Percentiles rank a stretch among this genome's conserved stretches.
Evolutionary conservation across 805 yeast genomes (phyloP).

Genomic region (Candida nanaspora): DNA sequence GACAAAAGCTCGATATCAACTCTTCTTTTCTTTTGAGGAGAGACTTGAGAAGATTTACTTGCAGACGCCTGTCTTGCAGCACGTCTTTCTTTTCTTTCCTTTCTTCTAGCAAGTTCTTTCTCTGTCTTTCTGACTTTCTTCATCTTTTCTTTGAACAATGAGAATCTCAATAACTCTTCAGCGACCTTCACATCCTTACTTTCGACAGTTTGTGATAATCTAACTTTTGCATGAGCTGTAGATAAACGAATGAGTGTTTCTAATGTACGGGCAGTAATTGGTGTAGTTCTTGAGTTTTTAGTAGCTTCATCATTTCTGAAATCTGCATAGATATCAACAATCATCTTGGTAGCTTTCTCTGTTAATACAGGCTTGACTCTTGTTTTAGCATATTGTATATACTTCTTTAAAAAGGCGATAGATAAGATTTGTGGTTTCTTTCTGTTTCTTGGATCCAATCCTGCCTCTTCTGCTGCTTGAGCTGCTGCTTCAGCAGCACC

Average conservation of each 20-base stretch:
- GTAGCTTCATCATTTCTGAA: slow-evolving; percentile 68
- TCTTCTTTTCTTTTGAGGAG: background rate
- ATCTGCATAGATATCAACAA: slow-evolving; percentile 72
- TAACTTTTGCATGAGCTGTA: slow-evolving; percentile 95
- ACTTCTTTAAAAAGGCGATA: slow-evolving; percentile 83
- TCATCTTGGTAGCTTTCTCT: slow-evolving; percentile 67
- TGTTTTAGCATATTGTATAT: slow-evolving; percentile 88
- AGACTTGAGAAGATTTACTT: background rate
- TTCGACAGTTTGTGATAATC: slow-evolving; percentile 71
- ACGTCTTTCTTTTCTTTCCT: slow-evolving; percentile 32
- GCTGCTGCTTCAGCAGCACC: slow-evolving; percentile 50
- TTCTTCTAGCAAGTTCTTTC: slow-evolving; percentile 22
- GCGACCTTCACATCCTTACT: slow-evolving; percentile 80
- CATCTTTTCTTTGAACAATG: slow-evolving; percentile 65
- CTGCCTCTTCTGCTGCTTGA: background rate
- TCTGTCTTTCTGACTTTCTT: slow-evolving; percentile 21
- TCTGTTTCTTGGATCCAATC: background rate
- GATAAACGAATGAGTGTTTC: slow-evolving; percentile 92
- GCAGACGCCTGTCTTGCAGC: slow-evolving; percentile 10
- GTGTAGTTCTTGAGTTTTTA: slow-evolving; percentile 71
- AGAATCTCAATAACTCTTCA: slow-evolving; percentile 74
- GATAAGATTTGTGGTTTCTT: slow-evolving; percentile 47
- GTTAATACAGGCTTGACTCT: slow-evolving; percentile 78
- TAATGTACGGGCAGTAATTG: slow-evolving; percentile 96
- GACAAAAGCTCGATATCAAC: background rate